Conservation (phyloP, 768 basidiomycete species). For the Lactarius quietus region DNA sequence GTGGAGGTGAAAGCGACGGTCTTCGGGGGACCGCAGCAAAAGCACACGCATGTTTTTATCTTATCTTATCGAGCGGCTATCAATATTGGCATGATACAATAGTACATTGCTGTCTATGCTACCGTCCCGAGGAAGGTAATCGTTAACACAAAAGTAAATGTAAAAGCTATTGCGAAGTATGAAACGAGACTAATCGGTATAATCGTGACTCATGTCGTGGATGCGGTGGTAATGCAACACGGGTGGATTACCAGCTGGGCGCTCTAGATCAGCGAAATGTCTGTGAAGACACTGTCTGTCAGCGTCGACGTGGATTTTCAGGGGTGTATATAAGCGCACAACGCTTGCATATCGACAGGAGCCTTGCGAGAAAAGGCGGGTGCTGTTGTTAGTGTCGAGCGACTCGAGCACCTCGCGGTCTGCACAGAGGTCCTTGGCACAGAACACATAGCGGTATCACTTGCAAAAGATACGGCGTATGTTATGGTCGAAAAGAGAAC, state of each 20-base stretch:
- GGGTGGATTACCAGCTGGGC: conserved; percentile 8
- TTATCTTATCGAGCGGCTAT: too few species aligned
- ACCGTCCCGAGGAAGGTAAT: neutral
- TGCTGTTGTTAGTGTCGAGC: too few species aligned
- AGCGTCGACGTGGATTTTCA: conserved; percentile 18
- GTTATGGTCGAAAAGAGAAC: too few species aligned
- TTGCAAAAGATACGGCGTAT: too few species aligned
- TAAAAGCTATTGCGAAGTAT: neutral
- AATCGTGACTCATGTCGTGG: neutral
- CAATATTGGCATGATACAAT: too few species aligned
- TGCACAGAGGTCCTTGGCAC: too few species aligned
- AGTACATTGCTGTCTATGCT: too few species aligned
- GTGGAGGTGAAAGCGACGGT: neutral
- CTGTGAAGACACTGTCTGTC: neutral
- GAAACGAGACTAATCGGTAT: neutral
- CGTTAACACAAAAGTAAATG: neutral
- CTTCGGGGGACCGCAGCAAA: neutral
- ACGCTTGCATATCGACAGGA: conserved; percentile 68
- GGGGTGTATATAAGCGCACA: conserved; percentile 43
- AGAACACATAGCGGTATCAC: too few species aligned
- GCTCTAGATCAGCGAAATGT: conserved; percentile 19
- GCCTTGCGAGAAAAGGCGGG: too few species aligned
- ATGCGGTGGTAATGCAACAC: conserved; percentile 14
- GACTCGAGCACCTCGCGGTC: too few species aligned
- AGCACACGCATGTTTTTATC: too few species aligned